phyloP scores from a whole-genome alignment of 139 green algal species.

The Zygnema circumcarinatum region DNA sequence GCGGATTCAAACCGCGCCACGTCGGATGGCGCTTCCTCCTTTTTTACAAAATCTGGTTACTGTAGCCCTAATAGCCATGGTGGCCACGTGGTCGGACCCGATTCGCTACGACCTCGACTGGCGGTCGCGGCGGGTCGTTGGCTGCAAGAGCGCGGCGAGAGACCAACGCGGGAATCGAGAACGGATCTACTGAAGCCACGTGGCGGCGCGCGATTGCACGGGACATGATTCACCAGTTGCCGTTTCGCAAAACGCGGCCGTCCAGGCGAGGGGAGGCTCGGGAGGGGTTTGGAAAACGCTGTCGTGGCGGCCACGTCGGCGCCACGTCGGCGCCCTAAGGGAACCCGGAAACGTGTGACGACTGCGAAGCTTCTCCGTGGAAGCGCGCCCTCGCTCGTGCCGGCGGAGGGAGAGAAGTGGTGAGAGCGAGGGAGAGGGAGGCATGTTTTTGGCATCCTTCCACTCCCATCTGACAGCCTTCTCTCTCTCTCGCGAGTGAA shows the following conservation, averaged over 20 bases:
- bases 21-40: no score
- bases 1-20: no score
- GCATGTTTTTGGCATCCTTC: not conserved
- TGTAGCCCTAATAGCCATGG: conserved; percentile 1
- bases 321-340: no score
- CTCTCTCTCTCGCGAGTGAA: no score
- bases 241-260: conserved; percentile 1
- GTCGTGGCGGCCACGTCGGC: not conserved
- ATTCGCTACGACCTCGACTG: not conserved
- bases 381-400: no score
- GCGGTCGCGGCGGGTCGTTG: not conserved
- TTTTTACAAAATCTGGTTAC: no score
- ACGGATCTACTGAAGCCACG: not conserved
- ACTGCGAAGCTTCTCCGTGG: no score
- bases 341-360: no score
- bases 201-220: no score
- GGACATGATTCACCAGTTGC: no score
- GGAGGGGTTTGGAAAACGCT: not conserved
- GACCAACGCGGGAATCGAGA: not conserved
- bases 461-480: not conserved
- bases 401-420: not conserved
- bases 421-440: not conserved
- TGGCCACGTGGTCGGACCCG: not conserved
- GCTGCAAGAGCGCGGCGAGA: not conserved
- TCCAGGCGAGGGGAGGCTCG: not conserved